phyloP scores from a whole-genome alignment of 176 grass and related monocot genomes.

The Aegilops bicornis region DNA sequence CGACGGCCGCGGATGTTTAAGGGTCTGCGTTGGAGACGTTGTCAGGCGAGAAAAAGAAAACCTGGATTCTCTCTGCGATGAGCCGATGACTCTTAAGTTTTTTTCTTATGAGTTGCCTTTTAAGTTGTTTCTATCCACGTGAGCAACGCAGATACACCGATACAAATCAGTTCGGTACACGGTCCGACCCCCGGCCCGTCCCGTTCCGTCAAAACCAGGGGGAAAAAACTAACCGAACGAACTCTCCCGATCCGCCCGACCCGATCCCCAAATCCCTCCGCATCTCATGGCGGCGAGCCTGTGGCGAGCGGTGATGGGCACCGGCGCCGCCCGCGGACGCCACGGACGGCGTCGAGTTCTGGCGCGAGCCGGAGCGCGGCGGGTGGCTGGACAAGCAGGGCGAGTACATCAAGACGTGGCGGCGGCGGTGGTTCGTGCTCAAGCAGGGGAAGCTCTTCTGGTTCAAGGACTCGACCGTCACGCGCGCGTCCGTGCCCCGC shows the following conservation, averaged over 20 bases:
- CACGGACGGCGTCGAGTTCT: conserved; percentile 69
- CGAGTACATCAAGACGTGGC: conserved; percentile 99
- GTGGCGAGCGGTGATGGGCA: conserved; percentile 70
- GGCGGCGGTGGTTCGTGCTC: conserved; percentile 98
- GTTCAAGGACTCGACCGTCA: conserved; percentile 81
- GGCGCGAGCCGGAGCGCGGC: conserved; percentile 54
- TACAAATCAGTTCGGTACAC: neutral
- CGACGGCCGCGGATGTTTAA: too few relatives aligned
- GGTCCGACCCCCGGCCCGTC: neutral
- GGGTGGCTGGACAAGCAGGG: conserved; percentile 96
- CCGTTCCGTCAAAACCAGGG: neutral
- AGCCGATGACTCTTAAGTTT: too few relatives aligned
- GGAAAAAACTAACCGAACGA: neutral
- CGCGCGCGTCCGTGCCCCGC: conserved; percentile 72
- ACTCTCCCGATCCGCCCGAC: neutral
- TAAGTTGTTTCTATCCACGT: too few relatives aligned
- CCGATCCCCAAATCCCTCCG: conserved; percentile 44
- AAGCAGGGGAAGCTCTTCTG: conserved; percentile 96
- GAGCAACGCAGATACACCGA: neutral
- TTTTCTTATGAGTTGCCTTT: too few relatives aligned
- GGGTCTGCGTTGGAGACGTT: too few relatives aligned
- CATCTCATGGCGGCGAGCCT: conserved; percentile 68
- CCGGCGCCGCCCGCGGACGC: conserved; percentile 34
- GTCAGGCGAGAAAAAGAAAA: too few relatives aligned
- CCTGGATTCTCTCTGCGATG: too few relatives aligned